Evolutionary conservation across 768 basidiomycete genomes (phyloP).

Genomic region (Hygrophorus pudorinus): DNA sequence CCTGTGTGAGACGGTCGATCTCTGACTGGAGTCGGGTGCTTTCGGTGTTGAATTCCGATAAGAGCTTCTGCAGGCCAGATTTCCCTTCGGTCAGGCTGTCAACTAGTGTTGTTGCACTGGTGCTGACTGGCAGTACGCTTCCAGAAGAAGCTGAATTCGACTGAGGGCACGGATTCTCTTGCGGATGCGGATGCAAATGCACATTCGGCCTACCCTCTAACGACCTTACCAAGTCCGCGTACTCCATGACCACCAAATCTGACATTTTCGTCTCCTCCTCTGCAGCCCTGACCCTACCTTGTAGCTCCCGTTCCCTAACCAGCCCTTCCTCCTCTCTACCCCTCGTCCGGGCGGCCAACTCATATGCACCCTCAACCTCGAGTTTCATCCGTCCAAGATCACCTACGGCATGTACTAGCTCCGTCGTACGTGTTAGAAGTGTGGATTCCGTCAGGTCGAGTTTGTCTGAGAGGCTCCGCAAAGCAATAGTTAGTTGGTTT

Average conservation of each 20-base stretch:
- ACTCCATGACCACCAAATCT: conserved; percentile 60
- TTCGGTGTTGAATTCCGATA: conserved; percentile 39
- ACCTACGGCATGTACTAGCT: conserved; percentile 32
- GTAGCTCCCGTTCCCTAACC: conserved; percentile 38
- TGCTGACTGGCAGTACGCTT: neutral
- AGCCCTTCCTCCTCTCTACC: conserved; percentile 45
- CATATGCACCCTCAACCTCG: conserved; percentile 42
- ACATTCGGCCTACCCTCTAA: conserved; percentile 38
- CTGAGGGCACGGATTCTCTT: neutral
- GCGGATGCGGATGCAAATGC: conserved; percentile 4
- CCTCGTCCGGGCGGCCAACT: conserved; percentile 41
- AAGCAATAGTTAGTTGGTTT: conserved; percentile 51
- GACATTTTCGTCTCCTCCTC: conserved; percentile 54
- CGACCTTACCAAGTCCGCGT: conserved; percentile 62
- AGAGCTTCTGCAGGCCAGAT: conserved; percentile 34
- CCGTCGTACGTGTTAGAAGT: conserved; percentile 36
- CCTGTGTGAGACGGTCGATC: conserved; percentile 29
- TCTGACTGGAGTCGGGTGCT: conserved; percentile 35
- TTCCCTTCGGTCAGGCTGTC: conserved; percentile 39
- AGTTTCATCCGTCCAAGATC: conserved; percentile 34
- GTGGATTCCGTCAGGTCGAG: conserved; percentile 50
- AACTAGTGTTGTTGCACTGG: conserved; percentile 16
- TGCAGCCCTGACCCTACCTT: conserved; percentile 32
- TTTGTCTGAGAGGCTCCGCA: conserved; percentile 61
- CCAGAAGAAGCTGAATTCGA: neutral